Evolutionary conservation across 2,329 filamentous ascomycete genomes (phyloP), one percentile per base, ranked within the genome.

Genomic region (Venturia nashicola): DNA sequence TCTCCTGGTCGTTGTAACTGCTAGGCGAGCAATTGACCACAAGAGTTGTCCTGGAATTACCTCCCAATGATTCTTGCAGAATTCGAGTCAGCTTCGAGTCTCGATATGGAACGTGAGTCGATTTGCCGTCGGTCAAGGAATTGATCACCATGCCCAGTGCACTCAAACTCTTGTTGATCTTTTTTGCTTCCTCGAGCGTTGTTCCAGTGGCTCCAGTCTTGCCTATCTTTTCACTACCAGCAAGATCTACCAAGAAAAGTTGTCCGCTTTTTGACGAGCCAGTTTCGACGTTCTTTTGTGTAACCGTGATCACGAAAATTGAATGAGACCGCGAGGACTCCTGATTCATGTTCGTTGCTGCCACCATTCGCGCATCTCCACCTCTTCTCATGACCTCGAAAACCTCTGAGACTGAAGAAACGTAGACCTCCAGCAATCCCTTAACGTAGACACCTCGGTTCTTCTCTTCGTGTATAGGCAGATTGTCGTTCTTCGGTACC

Each of bases 121-220:
- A 96, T 89, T 96, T 97, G 73, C 92, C 93, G 74, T 97, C 94
- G 2, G 94, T 97, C 70, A 99, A 79, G 63, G 92, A 86, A 77
- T 97, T 97, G 82, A 99, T 99, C 78, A 97, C 94, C 92, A 97
- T 97, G 71, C 94, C 94, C 66, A 99, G 83, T 64, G 94, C 92
- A 78, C 92, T 97, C 80, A 99, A 83, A 82, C 91, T 97, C 83
- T 97, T 97, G 83, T 99, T 99, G 83, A 99, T 99, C 83, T 99
- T 99, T 82, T 97, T 97, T 66, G 94, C 94, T 76, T 99, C 94
- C 76, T 97, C 94, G 54, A 99, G 82, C 5, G 93, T 97, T 77
- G 97, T 94, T 65, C 94, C 94, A 74, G 91, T 97, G 67, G 94
- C 94, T 70, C 94, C 94, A 39, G 94, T 99, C 83, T 99, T 97